phyloP scores from a whole-genome alignment of 1,284 basidiomycete species.

The Megacollybia platyphylla region DNA sequence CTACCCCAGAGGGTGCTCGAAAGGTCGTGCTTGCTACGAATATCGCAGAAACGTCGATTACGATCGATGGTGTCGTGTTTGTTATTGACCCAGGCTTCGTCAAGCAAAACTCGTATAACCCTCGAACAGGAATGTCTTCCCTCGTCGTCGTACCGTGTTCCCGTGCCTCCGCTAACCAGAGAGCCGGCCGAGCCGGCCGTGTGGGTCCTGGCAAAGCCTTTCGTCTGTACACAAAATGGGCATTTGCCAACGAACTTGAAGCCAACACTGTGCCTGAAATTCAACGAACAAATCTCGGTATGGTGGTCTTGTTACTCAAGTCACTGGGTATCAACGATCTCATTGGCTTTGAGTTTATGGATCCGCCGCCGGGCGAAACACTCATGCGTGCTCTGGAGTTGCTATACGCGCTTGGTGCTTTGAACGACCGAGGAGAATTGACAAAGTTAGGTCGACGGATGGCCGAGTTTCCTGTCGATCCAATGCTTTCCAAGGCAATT shows the following conservation, averaged over 20 bases:
- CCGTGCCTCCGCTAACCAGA: conserved; percentile 91
- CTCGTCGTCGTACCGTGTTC: conserved; percentile 95
- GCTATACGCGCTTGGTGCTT: conserved; percentile 88
- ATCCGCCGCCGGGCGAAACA: conserved; percentile 97
- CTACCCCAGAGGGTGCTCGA: conserved; percentile 89
- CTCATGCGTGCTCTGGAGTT: conserved; percentile 91
- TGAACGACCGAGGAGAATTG: conserved; percentile 93
- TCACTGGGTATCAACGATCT: conserved; percentile 96
- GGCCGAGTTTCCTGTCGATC: conserved; percentile 99
- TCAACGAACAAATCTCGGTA: conserved; percentile 93
- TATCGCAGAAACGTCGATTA: conserved; percentile 97
- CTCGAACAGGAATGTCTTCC: conserved; percentile 92
- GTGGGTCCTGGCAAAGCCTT: conserved; percentile 99
- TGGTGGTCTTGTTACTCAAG: conserved; percentile 92
- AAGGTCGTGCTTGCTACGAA: conserved; percentile 98
- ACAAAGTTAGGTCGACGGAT: conserved; percentile 93
- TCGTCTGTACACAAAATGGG: conserved; percentile 93
- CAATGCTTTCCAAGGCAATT: conserved; percentile 94
- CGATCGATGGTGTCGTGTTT: conserved; percentile 95
- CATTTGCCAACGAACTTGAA: conserved; percentile 92
- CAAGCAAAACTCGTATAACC: conserved; percentile 96
- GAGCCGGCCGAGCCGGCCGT: conserved; percentile 93
- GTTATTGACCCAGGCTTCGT: conserved; percentile 97
- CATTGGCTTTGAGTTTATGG: conserved; percentile 98
- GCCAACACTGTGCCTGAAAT: conserved; percentile 97